These are phyloP conservation scores for Datisca glomerata DNA, from an alignment of 306 rosid species.

Conservation along the genomic window DNA sequence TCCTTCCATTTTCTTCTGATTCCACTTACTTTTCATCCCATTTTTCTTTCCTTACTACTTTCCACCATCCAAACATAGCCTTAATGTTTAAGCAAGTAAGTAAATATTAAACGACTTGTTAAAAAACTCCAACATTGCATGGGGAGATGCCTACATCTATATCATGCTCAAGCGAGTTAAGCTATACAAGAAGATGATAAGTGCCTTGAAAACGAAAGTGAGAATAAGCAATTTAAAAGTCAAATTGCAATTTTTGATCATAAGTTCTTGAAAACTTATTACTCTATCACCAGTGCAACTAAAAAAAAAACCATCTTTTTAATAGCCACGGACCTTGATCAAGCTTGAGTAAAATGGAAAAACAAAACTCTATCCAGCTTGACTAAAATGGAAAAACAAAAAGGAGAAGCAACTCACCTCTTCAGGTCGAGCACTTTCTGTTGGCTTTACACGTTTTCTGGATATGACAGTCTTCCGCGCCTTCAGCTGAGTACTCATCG, in stretches of 20 bases:
- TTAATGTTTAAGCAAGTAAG: too few species aligned
- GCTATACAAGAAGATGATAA: too few species aligned
- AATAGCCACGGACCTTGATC: background rate
- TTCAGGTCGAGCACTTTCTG: slow-evolving; percentile 41
- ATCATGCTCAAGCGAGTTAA: too few species aligned
- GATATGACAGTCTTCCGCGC: slow-evolving; percentile 28
- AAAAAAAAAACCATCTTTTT: background rate
- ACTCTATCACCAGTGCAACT: background rate
- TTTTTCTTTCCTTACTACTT: too few species aligned
- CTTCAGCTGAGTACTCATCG: slow-evolving; percentile 59
- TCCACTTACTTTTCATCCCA: too few species aligned
- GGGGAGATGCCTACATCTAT: too few species aligned
- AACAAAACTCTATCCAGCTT: too few species aligned
- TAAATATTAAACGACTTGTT: too few species aligned
- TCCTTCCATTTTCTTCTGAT: too few species aligned
- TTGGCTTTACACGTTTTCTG: slow-evolving; percentile 26
- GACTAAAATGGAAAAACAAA: background rate
- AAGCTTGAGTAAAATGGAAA: background rate
- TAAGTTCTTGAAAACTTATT: background rate
- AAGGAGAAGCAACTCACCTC: slow-evolving; percentile 28
- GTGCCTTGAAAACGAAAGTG: too few species aligned
- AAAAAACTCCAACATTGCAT: too few species aligned
- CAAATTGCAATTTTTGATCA: background rate
- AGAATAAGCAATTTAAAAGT: background rate
- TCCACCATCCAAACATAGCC: too few species aligned